phyloP scores from a whole-genome alignment of 805 yeast genomes.

The Wickerhamomyces canadensis region DNA sequence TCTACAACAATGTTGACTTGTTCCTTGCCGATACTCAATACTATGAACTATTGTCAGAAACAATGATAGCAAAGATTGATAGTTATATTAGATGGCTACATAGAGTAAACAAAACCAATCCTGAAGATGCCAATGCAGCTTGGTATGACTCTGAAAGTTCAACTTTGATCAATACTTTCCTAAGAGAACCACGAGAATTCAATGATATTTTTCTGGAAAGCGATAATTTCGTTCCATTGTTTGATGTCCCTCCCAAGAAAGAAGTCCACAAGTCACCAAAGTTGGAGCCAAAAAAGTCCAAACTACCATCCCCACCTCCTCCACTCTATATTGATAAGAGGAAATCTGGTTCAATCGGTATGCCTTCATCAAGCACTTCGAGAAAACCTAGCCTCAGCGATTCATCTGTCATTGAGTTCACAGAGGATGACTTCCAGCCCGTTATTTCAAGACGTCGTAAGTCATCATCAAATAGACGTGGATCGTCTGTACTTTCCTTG shows the following conservation, averaged over 20 bases:
- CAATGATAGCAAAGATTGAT: conserved; percentile 23
- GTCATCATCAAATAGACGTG: conserved; percentile 22
- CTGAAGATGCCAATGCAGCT: conserved; percentile 8
- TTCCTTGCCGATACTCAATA: conserved; percentile 38
- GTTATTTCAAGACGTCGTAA: conserved; percentile 29
- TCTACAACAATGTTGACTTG: conserved; percentile 59
- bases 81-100: conserved; percentile 32
- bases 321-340: conserved; percentile 4
- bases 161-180: conserved; percentile 29
- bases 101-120: conserved; percentile 17
- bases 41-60: conserved; percentile 13
- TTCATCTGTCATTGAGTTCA: conserved; percentile 25
- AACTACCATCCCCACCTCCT: conserved; percentile 6
- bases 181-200: conserved; percentile 29
- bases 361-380: conserved; percentile 5
- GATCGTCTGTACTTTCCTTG: conserved; percentile 1
- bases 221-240: conserved; percentile 30
- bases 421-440: conserved; percentile 28
- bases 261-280: conserved; percentile 14
- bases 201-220: conserved; percentile 37
- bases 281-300: conserved; percentile 10
- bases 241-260: conserved; percentile 24
- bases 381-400: conserved; percentile 12
- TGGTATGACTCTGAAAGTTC: conserved; percentile 29
- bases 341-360: conserved; percentile 4